phyloP scores from a whole-genome alignment of 257 asterid species.

The Petrea volubilis region DNA sequence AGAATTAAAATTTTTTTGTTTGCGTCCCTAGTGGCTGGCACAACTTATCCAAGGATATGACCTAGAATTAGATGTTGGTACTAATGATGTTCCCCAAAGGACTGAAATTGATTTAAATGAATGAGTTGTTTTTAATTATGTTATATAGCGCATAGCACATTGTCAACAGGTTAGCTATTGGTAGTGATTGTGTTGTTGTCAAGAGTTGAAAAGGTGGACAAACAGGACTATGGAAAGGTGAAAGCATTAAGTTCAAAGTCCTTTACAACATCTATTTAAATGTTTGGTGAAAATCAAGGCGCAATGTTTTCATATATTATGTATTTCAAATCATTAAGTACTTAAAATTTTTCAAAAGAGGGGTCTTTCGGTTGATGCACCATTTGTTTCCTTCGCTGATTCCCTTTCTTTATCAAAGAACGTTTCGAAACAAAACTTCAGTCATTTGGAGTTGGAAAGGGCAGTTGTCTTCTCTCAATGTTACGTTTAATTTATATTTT shows the following conservation, averaged over 20 bases:
- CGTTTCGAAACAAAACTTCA: too few relatives aligned
- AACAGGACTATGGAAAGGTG: constrained; percentile 18
- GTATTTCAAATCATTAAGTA: too few relatives aligned
- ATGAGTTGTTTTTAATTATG: background rate
- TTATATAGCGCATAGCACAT: background rate
- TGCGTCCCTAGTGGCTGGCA: too few relatives aligned
- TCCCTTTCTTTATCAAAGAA: too few relatives aligned
- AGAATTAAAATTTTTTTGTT: too few relatives aligned
- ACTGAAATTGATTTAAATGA: background rate
- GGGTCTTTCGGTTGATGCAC: too few relatives aligned
- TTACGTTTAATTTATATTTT: too few relatives aligned
- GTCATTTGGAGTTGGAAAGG: too few relatives aligned
- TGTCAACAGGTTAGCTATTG: constrained; percentile 1
- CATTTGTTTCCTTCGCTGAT: too few relatives aligned
- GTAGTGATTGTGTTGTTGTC: background rate
- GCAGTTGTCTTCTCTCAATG: too few relatives aligned
- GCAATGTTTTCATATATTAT: background rate
- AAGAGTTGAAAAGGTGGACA: constrained; percentile 14
- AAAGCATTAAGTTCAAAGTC: constrained; percentile 8
- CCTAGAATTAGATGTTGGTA: background rate
- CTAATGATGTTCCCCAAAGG: background rate
- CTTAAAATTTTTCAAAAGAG: too few relatives aligned
- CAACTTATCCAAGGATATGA: background rate
- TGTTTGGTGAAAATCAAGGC: background rate
- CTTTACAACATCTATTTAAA: constrained; percentile 11